Base-by-base conservation (phyloP, 73 alveolate genomes). In the Paramecium sexaurelia region DNA sequence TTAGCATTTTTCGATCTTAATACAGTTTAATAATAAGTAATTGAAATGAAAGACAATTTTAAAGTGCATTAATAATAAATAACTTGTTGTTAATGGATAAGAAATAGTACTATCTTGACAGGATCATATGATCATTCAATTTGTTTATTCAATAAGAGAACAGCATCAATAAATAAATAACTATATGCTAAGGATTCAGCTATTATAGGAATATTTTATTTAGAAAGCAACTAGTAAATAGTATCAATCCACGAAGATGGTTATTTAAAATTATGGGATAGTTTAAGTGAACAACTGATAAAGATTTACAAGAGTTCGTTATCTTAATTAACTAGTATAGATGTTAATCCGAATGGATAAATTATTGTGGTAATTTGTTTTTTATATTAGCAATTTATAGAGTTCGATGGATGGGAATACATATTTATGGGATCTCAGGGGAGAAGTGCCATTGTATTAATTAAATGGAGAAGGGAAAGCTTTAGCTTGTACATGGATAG, bases 71-170 rank as follows among this genome's bases (percentile, higher is more conserved):
- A 22, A 39, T 45, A 78, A 33, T 26, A 41, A n/a, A 78, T 78
- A 40, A 78, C 90, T 6, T 39, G 40, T 22, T 41, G 68, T 78
- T 15, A 37, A 45, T 78, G 90, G 90, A 43, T 78, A 10, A 37
- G 71, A 24, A 39, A 78, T 40, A 78, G 43, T 24, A 26, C 55
- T 13, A 43, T 78, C 24, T 7, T 78, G n/a, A 78, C 90, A 17
- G 73, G 90, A 5, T 78, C 90, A 10, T 78, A 39, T 24, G 90
- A 78, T 78, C 90, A 78, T 43, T 78, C 90, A 0, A 78, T 78
- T 20, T 29, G 43, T 19, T 4, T 78, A 3, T 78, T 78, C n/a
- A 78, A 78, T 78, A 39, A 19, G 20, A 78, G 55, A 78, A 78
- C 43, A 39, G 71, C 9, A 39, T 13, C 90, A 10, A 78, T 78